phyloP scores from a whole-genome alignment of 805 yeast species.

The Candida jianshihensis region DNA sequence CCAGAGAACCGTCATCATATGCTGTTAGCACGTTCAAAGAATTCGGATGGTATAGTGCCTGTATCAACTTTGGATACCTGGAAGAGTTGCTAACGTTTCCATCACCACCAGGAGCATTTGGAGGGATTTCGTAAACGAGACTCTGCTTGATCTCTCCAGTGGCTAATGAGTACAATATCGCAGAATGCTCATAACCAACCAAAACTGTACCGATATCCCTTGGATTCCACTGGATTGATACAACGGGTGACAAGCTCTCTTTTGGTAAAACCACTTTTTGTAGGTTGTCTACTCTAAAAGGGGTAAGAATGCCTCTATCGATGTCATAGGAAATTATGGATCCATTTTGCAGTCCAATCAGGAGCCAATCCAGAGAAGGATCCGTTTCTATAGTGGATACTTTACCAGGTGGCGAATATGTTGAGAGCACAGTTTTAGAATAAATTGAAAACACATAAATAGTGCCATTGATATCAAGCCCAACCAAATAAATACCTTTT shows the following conservation, averaged over 20 bases:
- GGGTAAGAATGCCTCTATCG: slow-evolving; percentile 65
- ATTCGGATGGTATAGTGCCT: slow-evolving; percentile 85
- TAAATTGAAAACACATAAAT: slow-evolving; percentile 67
- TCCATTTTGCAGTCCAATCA: slow-evolving; percentile 78
- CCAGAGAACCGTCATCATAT: slow-evolving; percentile 78
- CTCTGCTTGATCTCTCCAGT: slow-evolving; percentile 49
- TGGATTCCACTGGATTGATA: slow-evolving; percentile 74
- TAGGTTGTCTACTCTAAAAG: slow-evolving; percentile 59
- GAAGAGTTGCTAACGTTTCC: slow-evolving; percentile 22
- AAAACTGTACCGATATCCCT: slow-evolving; percentile 77
- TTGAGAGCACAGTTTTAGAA: slow-evolving; percentile 51
- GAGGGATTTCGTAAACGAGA: slow-evolving; percentile 56
- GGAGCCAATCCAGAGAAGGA: slow-evolving; percentile 83
- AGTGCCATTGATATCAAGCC: slow-evolving; percentile 52
- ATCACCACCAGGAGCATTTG: slow-evolving; percentile 71
- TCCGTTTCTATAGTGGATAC: slow-evolving; percentile 71
- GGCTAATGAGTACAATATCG: slow-evolving; percentile 61
- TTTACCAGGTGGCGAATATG: slow-evolving; percentile 55
- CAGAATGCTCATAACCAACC: slow-evolving; percentile 63
- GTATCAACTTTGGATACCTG: slow-evolving; percentile 35
- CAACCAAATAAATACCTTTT: slow-evolving; percentile 76
- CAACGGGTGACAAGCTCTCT: slow-evolving; percentile 56
- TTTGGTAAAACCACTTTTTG: slow-evolving; percentile 56
- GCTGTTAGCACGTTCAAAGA: slow-evolving; percentile 77
- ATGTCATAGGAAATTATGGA: slow-evolving; percentile 66